These are phyloP conservation scores for Cylindrotheca fusiformis DNA, from an alignment of 108 stramenopile genomes.

Conservation along the genomic window DNA sequence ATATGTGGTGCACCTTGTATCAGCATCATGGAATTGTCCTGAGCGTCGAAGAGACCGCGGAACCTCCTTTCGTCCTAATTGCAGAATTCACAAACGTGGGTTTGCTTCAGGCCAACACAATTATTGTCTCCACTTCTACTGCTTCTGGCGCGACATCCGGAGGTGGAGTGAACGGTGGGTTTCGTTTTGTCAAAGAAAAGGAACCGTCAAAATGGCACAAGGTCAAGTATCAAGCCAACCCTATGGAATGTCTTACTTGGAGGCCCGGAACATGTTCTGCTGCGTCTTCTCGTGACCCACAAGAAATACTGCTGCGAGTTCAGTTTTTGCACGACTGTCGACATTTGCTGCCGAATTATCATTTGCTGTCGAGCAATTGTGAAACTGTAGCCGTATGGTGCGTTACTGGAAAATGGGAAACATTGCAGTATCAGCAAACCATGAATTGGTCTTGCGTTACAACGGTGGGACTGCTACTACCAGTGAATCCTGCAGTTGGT, in stretches of 20 bases:
- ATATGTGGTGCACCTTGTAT: constrained; percentile 37
- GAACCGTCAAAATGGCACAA: constrained; percentile 34
- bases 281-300: constrained; percentile 8
- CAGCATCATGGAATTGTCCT: constrained; percentile 57
- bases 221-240: constrained; percentile 30
- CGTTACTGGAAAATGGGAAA: constrained; percentile 32
- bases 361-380: constrained; percentile 38
- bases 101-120: constrained; percentile 5
- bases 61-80: constrained; percentile 13
- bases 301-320: constrained; percentile 10
- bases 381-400: constrained; percentile 53
- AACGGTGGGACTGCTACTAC: neutral
- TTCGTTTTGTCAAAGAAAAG: constrained; percentile 9
- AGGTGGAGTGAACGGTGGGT: constrained; percentile 8
- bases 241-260: constrained; percentile 11
- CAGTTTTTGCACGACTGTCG: constrained; percentile 22
- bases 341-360: constrained; percentile 14
- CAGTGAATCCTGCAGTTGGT: neutral
- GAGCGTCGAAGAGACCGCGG: neutral
- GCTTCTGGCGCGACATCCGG: constrained; percentile 6
- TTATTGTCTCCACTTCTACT: constrained; percentile 10
- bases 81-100: constrained; percentile 40
- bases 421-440: constrained; percentile 10
- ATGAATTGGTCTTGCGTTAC: neutral
- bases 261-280: constrained; percentile 33